phyloP scores from a whole-genome alignment of 176 grass and related monocot genomes.

The Phyllostachys edulis region DNA sequence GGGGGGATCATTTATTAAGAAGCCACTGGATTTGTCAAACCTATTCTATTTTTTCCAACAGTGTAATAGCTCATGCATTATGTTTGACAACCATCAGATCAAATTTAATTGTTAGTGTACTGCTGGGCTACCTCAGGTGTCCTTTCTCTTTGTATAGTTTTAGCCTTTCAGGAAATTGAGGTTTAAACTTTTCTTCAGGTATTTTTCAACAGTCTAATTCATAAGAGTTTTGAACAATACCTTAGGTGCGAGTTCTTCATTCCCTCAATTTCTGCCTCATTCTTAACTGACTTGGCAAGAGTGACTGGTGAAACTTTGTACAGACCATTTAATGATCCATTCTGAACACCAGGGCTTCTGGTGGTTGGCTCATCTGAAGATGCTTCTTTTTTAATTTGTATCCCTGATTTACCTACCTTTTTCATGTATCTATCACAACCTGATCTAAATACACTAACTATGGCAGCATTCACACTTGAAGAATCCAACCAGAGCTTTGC shows the following conservation, averaged over 20 bases:
- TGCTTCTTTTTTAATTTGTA: slow-evolving; percentile 21
- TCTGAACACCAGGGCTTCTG: slow-evolving; percentile 24
- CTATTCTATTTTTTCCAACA: not conserved
- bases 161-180: not conserved
- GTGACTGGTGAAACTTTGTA: slow-evolving; percentile 76
- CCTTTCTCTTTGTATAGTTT: not conserved
- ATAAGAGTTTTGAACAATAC: slow-evolving; percentile 47
- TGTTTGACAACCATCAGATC: not conserved
- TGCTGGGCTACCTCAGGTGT: not conserved
- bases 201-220: not conserved
- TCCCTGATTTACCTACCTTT: slow-evolving; percentile 35
- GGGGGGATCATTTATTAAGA: not conserved
- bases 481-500: slow-evolving; percentile 84
- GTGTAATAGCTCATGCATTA: not conserved
- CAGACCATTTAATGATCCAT: slow-evolving; percentile 43
- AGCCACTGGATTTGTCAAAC: not conserved
- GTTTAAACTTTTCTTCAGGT: not conserved
- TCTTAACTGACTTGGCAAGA: slow-evolving; percentile 82
- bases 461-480: slow-evolving; percentile 89
- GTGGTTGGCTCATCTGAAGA: slow-evolving; percentile 6
- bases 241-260: slow-evolving; percentile 87
- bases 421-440: slow-evolving; percentile 42
- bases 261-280: slow-evolving; percentile 83
- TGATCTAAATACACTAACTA: slow-evolving; percentile 71
- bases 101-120: not conserved